Evolutionary conservation across 2,329 filamentous ascomycete species (phyloP).

Genomic region (Botrytis hyacinthi): DNA sequence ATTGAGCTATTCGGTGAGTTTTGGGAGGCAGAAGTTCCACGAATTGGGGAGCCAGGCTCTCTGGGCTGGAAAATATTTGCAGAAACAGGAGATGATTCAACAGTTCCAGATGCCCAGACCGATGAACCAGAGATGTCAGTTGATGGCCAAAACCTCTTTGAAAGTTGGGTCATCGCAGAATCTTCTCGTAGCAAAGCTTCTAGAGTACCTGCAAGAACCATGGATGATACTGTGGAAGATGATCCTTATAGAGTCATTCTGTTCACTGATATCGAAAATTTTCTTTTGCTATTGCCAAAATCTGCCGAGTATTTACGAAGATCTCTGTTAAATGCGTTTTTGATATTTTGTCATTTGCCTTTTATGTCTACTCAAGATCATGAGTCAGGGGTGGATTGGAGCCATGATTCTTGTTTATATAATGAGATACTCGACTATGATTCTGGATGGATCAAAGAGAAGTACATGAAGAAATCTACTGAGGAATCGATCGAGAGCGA

Average conservation of each 20-base stretch:
- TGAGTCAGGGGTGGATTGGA: conserved; percentile 39
- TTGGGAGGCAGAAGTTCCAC: conserved; percentile 81
- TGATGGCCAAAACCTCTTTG: conserved; percentile 38
- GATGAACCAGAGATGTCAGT: conserved; percentile 28
- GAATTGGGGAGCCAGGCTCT: conserved; percentile 72
- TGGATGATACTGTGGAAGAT: conserved; percentile 72
- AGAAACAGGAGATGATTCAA: conserved; percentile 32
- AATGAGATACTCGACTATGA: conserved; percentile 41
- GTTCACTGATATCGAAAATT: conserved; percentile 68
- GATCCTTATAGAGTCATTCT: conserved; percentile 83
- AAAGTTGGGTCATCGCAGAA: conserved; percentile 54
- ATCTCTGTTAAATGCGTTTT: conserved; percentile 65
- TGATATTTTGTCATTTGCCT: conserved; percentile 66
- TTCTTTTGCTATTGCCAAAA: conserved; percentile 54
- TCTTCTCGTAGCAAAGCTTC: conserved; percentile 47
- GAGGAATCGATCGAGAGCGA: conserved; percentile 19
- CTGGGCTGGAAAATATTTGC: conserved; percentile 66
- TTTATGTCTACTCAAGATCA: conserved; percentile 40
- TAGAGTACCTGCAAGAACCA: conserved; percentile 64
- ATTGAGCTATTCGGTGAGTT: conserved; percentile 61
- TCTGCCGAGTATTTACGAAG: conserved; percentile 41
- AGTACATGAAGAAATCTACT: not conserved
- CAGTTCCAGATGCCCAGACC: conserved; percentile 25
- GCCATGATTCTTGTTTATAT: conserved; percentile 54
- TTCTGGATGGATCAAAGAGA: conserved; percentile 23